Evolutionary conservation across 2,329 filamentous ascomycete species (phyloP), one percentile per base, ranked within the genome.

Genomic region (Phyllosticta capitalensis): DNA sequence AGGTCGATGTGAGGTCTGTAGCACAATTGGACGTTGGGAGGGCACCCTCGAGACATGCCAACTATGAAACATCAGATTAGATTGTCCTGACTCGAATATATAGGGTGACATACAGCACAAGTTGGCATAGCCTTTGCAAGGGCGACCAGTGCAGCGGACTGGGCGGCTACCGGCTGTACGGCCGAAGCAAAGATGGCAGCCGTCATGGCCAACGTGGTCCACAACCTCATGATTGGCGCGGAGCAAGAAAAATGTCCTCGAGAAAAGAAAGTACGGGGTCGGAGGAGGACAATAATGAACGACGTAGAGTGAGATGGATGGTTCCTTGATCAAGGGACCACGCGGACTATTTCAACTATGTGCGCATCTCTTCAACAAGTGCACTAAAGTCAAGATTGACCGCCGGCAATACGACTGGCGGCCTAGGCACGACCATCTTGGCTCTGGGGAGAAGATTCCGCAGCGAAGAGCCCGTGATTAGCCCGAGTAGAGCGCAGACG

Each of bases 11-110:
- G 58, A 77, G 67, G 3, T 75, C 72, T 1, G 67, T 61, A 3
- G 69, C 64, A 60, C 76, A 78, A 9, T 62, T 63, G 1, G 75
- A 76, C 61, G 67, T 64, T 4, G 69, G 64, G 20, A 73, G 61
- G 1, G 65, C 64, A 22, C 61, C n/a, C 24, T 48, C 60, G 21
- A 68, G 63, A 58, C 66, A 68, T 24, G 53, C 26, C 38, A 67
- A 38, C 66, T 68, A 24, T 3, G 54, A n/a, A 28, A n/a, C 33
- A 9, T 19, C 28, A 53, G 52, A 38, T 55, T 24, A 55, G 58
- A 55, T 12, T 5, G 10, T 6, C n/a, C 5, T 7, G 48, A 12
- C 52, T 50, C 9, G 55, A 49, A 22, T 49, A 48, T 49, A 48
- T 45, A 45, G 52, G 19, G 24, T 20, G 14, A n/a, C 58, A 21